phyloP scores from a whole-genome alignment of 2,329 filamentous ascomycete species.

The Calonectria leucothoes region DNA sequence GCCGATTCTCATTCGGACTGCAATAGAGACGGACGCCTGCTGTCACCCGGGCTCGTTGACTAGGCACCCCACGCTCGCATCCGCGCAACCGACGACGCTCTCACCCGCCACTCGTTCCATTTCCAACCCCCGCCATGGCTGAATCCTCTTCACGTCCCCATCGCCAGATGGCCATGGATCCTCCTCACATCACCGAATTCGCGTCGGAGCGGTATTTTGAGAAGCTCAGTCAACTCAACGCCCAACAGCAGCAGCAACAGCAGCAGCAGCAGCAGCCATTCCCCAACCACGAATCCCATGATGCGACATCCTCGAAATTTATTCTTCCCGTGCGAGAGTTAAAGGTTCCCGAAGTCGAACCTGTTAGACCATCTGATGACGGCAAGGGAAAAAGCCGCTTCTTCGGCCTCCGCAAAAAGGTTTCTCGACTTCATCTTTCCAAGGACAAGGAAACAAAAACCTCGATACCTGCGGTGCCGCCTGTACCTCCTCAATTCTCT shows the following conservation, averaged over 20 bases:
- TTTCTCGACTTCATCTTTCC: conserved; percentile 47
- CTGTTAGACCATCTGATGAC: conserved; percentile 44
- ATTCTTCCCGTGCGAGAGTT: conserved; percentile 62
- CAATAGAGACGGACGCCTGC: conserved; percentile 50
- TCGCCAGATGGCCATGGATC: conserved; percentile 63
- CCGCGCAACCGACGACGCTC: conserved; percentile 5
- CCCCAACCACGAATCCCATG: conserved; percentile 28
- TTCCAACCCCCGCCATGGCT: conserved; percentile 45
- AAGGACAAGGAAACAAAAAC: conserved; percentile 41
- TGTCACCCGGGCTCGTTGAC: conserved; percentile 44
- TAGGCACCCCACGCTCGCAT: conserved; percentile 34
- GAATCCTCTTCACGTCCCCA: conserved; percentile 46
- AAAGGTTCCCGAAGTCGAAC: conserved; percentile 47
- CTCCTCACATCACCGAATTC: conserved; percentile 73
- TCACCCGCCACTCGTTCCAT: conserved; percentile 35
- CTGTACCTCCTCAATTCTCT: conserved; percentile 6
- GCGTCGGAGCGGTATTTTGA: conserved; percentile 73
- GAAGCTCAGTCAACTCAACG: conserved; percentile 68
- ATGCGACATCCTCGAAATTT: conserved; percentile 54
- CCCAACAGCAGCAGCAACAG: conserved; percentile 60
- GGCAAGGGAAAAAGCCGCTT: conserved; percentile 58
- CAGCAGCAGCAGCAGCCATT: conserved; percentile 52
- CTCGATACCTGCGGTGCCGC: conserved; percentile 16
- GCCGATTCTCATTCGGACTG: conserved; percentile 38
- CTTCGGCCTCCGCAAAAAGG: conserved; percentile 54